Evolutionary conservation across 2,329 filamentous ascomycete species (phyloP).

Genomic region (Aphanocladium album): DNA sequence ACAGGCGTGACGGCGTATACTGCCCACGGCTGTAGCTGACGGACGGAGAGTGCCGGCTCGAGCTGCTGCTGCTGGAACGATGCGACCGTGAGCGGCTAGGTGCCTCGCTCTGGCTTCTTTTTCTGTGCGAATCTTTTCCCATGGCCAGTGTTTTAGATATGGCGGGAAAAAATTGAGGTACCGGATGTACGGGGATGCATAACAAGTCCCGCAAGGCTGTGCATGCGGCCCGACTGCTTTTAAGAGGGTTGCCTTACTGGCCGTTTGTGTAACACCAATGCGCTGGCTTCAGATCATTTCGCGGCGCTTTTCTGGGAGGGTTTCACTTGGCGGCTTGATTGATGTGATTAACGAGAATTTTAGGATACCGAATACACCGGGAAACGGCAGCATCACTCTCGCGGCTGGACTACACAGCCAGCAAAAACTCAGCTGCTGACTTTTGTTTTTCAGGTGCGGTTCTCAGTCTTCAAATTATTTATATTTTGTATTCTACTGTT

Average conservation of each 20-base stretch:
- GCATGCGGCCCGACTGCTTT: background rate
- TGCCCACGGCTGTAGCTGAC: background rate
- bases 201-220: background rate
- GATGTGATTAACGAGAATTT: background rate
- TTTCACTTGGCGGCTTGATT: background rate
- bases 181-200: background rate
- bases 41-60: background rate
- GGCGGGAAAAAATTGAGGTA: background rate
- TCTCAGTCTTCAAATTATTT: background rate
- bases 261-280: constrained; percentile 7
- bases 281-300: background rate
- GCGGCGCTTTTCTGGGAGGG: background rate
- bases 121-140: background rate
- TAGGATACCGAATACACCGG: background rate
- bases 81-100: background rate
- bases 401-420: background rate
- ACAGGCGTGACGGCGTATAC: constrained; percentile 1
- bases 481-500: background rate
- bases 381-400: background rate
- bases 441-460: background rate
- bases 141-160: background rate
- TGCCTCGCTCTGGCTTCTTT: background rate
- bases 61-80: background rate
- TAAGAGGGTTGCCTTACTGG: background rate
- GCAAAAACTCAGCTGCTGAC: background rate